These are phyloP conservation scores for Fraxinus pennsylvanica DNA, from an alignment of 257 asterid genomes.

Conservation along the genomic window DNA sequence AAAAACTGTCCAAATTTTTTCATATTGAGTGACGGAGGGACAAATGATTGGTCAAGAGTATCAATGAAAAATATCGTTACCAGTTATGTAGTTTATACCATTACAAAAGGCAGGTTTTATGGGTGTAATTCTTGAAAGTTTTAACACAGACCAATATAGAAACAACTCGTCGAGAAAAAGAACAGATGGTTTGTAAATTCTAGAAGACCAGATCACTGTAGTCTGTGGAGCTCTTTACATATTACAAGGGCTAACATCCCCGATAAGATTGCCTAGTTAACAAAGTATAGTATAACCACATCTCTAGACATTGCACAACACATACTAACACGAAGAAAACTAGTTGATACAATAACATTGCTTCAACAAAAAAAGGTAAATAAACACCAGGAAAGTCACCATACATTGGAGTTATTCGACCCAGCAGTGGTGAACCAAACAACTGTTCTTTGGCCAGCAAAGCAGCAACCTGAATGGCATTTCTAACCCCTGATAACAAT, in stretches of 20 bases:
- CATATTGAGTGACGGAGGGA: neutral
- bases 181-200: neutral
- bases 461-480: constrained; percentile 82
- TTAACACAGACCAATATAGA: neutral
- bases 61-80: neutral
- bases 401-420: constrained; percentile 93
- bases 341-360: neutral
- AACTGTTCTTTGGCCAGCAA: constrained; percentile 87
- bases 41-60: neutral
- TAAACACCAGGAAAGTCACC: constrained; percentile 27
- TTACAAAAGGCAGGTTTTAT: neutral
- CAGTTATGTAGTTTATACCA: neutral
- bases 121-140: neutral
- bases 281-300: neutral
- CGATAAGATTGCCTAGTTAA: neutral
- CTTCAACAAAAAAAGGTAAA: neutral
- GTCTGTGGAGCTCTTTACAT: neutral
- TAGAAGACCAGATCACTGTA: neutral
- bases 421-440: constrained; percentile 71
- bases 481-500: constrained; percentile 82
- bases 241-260: neutral
- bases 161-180: constrained; percentile 11
- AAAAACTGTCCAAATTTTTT: neutral
- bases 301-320: neutral
- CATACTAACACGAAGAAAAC: constrained; percentile 1